Percentiles rank a stretch among this genome's conserved stretches.
These are phyloP conservation scores for Gastrolobium villosum DNA, from an alignment of 306 rosid species.

Conservation along the genomic window DNA sequence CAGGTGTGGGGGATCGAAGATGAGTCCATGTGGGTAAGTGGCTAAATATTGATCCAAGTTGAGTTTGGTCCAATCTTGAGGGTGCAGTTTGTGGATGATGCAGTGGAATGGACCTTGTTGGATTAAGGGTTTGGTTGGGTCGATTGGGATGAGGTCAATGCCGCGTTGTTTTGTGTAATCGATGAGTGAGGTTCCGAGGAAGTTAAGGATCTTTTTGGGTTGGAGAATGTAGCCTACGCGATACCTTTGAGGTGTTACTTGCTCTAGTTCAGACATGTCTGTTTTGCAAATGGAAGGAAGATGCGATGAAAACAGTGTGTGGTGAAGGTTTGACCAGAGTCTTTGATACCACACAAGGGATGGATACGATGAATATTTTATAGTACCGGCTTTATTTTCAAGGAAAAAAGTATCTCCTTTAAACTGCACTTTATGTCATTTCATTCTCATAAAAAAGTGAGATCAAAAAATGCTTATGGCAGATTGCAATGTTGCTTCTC, in stretches of 20 bases:
- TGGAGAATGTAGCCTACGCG: conserved; percentile 43
- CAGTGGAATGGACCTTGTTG: conserved; percentile 48
- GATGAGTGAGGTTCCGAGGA: conserved; percentile 10
- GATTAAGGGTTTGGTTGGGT: conserved; percentile 24
- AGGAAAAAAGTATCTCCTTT: too few relatives aligned
- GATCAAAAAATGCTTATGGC: too few relatives aligned
- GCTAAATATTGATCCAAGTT: conserved; percentile 24
- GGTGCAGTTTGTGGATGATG: conserved; percentile 44
- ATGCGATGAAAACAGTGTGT: too few relatives aligned
- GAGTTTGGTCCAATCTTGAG: conserved; percentile 29
- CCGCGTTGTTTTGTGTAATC: conserved; percentile 19
- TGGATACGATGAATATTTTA: too few relatives aligned
- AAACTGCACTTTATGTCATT: too few relatives aligned
- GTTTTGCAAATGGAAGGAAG: neutral
- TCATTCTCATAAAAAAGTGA: too few relatives aligned
- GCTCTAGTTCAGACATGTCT: conserved; percentile 28
- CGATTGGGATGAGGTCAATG: conserved; percentile 37
- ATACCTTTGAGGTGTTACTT: neutral
- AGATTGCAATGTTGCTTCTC: too few relatives aligned
- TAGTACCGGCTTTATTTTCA: too few relatives aligned
- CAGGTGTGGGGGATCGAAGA: conserved; percentile 40
- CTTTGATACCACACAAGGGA: too few relatives aligned
- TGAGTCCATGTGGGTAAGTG: neutral
- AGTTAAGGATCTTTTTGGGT: conserved; percentile 35
- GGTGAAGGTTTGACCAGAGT: too few relatives aligned